Evolutionary conservation across 1,284 basidiomycete species (phyloP), one percentile per base, ranked within the genome.

Genomic region (Phlebopus sp.): DNA sequence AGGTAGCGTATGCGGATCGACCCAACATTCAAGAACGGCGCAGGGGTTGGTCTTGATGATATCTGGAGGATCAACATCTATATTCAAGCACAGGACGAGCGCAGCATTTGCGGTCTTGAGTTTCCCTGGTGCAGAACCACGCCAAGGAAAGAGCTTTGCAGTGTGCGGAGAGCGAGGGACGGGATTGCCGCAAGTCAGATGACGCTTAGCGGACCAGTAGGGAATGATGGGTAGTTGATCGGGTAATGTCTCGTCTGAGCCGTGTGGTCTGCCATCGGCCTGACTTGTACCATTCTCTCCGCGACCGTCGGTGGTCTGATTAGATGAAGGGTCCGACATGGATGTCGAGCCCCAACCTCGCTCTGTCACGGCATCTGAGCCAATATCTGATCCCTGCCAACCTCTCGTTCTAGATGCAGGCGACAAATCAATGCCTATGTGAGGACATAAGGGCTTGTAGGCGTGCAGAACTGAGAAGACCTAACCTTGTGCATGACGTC

Each of bases 41-140:
- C 93, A 97, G 1, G 96, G 97, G 56, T 90, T 91, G 8, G 97
- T 98, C 76, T 98, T 99, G 70, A 97, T 89, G 42, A 97, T 78
- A 63, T 99, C 96, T 49, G 96, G 96, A 14, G 96, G 96, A 63
- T 99, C 96, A 36, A 97, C 93, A 47, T 97, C 95, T 62, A 99
- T 92, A 71, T 99, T 98, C 37, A 99, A 77, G 64, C 96, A 99
- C 54, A 98, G 78, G 13, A 97, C 90, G n/a, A 99, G 78, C 0
- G 90, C 91, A 1, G 92, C 96, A 38, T 92, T 88, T 21, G 91
- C 86, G 0, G 95, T 98, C 72, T 92, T 95, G 51, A 91, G 81
- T 65, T 90, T 92, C 53, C 82, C 89, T 14, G 86, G 83, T 0
- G 83, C 79, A 8, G 86, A 77, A 56, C 79, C 78, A 42, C 88